phyloP scores from a whole-genome alignment of 345 rosid genomes.

The Streptanthus diversifolius region DNA sequence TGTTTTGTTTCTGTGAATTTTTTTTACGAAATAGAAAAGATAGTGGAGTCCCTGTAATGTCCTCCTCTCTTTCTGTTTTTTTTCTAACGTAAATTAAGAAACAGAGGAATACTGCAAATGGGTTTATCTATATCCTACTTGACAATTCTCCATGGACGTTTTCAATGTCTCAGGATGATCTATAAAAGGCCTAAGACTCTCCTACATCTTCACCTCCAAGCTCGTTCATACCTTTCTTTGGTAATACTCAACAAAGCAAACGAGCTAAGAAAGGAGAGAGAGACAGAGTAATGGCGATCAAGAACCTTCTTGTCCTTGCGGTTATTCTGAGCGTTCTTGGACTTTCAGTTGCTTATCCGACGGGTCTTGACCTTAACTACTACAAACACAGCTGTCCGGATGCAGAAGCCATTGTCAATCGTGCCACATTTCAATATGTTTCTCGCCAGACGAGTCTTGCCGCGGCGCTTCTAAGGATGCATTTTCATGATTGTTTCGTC shows the following conservation, averaged over 20 bases:
- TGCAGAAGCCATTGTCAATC: slow-evolving; percentile 33
- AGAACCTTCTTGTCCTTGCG: slow-evolving; percentile 36
- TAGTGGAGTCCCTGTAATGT: slow-evolving; percentile 16
- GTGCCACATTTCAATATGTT: slow-evolving; percentile 31
- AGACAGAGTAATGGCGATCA: slow-evolving; percentile 34
- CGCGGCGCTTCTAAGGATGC: slow-evolving; percentile 45
- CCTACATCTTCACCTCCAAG: neutral
- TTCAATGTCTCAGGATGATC: slow-evolving; percentile 21
- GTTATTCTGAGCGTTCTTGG: slow-evolving; percentile 35
- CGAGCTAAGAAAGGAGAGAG: neutral
- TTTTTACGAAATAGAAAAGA: neutral
- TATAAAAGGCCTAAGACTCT: slow-evolving; percentile 24
- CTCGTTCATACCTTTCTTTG: neutral
- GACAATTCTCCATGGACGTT: slow-evolving; percentile 19
- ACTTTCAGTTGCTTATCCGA: slow-evolving; percentile 12
- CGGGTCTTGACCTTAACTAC: slow-evolving; percentile 32
- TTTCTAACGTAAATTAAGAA: slow-evolving; percentile 13
- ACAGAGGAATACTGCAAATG: slow-evolving; percentile 16
- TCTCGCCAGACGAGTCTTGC: slow-evolving; percentile 45
- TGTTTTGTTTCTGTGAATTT: neutral
- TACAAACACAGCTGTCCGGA: slow-evolving; percentile 42
- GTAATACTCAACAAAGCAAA: slow-evolving; percentile 11
- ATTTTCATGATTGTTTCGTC: slow-evolving; percentile 57
- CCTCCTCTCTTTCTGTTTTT: neutral
- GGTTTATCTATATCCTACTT: slow-evolving; percentile 13